These are phyloP conservation scores for Rubia tinctorum DNA, from an alignment of 305 asterid species.

Conservation along the genomic window DNA sequence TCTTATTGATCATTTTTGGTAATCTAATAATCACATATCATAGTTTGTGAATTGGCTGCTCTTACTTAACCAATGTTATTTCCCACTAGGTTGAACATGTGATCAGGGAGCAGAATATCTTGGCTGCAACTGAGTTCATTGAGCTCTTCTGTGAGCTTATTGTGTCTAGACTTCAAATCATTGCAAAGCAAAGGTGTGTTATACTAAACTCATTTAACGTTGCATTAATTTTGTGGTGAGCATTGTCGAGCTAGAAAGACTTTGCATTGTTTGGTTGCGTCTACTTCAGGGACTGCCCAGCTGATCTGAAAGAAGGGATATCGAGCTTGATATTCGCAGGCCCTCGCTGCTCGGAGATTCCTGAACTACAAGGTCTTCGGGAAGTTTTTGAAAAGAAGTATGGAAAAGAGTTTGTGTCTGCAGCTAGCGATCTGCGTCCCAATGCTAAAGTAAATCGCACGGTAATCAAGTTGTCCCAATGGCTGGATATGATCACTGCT, in stretches of 20 bases:
- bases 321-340: constrained; percentile 86
- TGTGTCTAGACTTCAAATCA: constrained; percentile 78
- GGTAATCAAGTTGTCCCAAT: constrained; percentile 35
- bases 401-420: constrained; percentile 90
- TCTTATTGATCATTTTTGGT: too few relatives aligned
- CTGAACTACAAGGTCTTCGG: constrained; percentile 69
- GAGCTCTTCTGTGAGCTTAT: constrained; percentile 93
- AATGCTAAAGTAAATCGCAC: constrained; percentile 88
- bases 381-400: constrained; percentile 81
- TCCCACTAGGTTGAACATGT: constrained; percentile 85
- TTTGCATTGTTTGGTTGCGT: neutral
- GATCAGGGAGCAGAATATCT: constrained; percentile 82
- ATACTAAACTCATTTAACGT: neutral
- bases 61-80: neutral
- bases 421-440: constrained; percentile 94
- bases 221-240: neutral
- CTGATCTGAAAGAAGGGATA: constrained; percentile 95
- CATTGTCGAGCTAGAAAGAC: neutral
- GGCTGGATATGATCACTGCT: neutral
- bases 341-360: constrained; percentile 95
- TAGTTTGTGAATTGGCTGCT: too few relatives aligned
- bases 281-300: constrained; percentile 80
- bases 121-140: constrained; percentile 92
- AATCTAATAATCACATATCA: too few relatives aligned
- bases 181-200: constrained; percentile 83